Percentiles rank a stretch among this genome's conserved stretches.
Evolutionary conservation across 306 rosid genomes (phyloP).

Genomic region (Gastrolobium bilobum): DNA sequence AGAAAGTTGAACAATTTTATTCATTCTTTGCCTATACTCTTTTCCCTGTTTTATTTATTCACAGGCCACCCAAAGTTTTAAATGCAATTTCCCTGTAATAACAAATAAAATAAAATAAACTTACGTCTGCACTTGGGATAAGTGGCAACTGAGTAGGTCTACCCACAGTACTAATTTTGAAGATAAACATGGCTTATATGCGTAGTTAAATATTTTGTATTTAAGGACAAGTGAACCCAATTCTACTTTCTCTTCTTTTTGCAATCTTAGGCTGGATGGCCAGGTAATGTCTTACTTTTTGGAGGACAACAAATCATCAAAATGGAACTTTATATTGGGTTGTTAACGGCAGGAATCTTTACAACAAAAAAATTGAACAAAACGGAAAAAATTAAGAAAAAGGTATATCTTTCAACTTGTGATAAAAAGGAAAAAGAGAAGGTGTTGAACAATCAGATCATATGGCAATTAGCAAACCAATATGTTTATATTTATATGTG

Average conservation of each 20-base stretch:
- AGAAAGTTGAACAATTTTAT: too few species aligned
- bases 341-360: constrained; percentile 2
- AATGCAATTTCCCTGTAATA: too few species aligned
- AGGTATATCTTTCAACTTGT: constrained; percentile 16
- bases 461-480: not conserved
- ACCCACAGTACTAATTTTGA: not conserved
- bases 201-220: not conserved
- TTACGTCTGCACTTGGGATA: too few species aligned
- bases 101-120: too few species aligned
- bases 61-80: too few species aligned
- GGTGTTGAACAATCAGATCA: not conserved
- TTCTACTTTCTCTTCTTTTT: not conserved
- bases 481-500: not conserved
- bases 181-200: not conserved
- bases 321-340: not conserved
- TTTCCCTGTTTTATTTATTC: too few species aligned
- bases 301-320: constrained; percentile 5
- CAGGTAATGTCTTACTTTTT: constrained; percentile 1
- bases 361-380: not conserved
- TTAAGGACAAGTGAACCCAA: not conserved
- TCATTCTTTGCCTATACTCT: too few species aligned
- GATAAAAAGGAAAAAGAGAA: not conserved
- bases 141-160: too few species aligned
- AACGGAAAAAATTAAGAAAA: not conserved
- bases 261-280: constrained; percentile 19